A percentile compares a stretch with the other conserved stretches of the same genome.
These are phyloP conservation scores for Parathielavia appendiculata DNA, from an alignment of 495 filamentous ascomycete genomes.

Conservation along the genomic window DNA sequence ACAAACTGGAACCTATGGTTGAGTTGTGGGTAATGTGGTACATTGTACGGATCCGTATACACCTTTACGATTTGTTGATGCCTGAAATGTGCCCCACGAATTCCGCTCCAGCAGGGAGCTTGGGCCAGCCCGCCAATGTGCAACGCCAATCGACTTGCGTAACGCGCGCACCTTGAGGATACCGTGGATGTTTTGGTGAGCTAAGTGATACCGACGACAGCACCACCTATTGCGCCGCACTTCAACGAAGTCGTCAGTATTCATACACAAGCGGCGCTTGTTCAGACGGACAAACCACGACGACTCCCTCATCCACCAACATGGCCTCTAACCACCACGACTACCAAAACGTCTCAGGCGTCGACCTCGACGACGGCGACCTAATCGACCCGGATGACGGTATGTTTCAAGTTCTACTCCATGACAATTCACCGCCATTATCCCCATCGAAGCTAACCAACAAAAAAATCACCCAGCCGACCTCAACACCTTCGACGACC, in stretches of 20 bases:
- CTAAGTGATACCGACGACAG: not conserved
- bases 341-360: constrained; percentile 62
- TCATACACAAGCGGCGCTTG: not conserved
- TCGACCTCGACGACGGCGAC: constrained; percentile 76
- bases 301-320: constrained; percentile 23
- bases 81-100: no score
- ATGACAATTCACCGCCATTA: no score
- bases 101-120: not conserved
- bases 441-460: constrained; percentile 1
- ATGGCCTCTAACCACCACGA: constrained; percentile 36
- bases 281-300: not conserved
- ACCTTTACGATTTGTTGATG: no score
- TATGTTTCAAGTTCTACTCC: constrained; percentile 38
- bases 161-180: constrained; percentile 6
- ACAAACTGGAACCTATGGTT: no score
- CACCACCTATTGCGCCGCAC: not conserved
- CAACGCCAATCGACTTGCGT: constrained; percentile 11
- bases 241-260: no score
- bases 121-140: constrained; percentile 6
- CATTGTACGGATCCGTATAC: no score
- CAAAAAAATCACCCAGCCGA: constrained; percentile 45
- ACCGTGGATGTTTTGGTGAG: constrained; percentile 8
- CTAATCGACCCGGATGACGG: constrained; percentile 96
- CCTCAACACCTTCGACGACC: constrained; percentile 91
- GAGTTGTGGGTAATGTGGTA: no score